These are phyloP conservation scores for Psilocybe mexicana DNA, from an alignment of 1,284 basidiomycete genomes.

Conservation along the genomic window DNA sequence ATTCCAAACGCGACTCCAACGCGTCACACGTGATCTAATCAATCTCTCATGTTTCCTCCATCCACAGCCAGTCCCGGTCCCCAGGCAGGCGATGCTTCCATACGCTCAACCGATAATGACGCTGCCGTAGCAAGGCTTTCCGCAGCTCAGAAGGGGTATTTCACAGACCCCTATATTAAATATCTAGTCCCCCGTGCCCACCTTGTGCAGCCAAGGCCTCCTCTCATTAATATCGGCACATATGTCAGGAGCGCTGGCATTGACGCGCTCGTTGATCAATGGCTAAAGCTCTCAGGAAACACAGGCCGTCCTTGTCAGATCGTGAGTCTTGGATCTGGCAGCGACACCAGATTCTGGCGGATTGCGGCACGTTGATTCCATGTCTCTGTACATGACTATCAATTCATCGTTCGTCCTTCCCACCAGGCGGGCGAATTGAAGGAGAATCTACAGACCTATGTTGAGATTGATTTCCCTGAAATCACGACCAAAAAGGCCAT, in stretches of 20 bases:
- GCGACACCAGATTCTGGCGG: slow-evolving; percentile 93
- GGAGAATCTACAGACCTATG: slow-evolving; percentile 58
- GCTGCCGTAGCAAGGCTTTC: slow-evolving; percentile 68
- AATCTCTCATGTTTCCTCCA: slow-evolving; percentile 19
- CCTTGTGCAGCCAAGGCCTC: slow-evolving; percentile 67
- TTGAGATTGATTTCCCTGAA: slow-evolving; percentile 92
- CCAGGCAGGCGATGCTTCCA: slow-evolving; percentile 35
- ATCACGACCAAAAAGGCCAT: slow-evolving; percentile 83
- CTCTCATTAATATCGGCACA: slow-evolving; percentile 95
- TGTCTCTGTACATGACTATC: slow-evolving; percentile 14
- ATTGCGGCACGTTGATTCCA: slow-evolving; percentile 63
- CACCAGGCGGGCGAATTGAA: slow-evolving; percentile 54
- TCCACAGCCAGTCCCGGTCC: slow-evolving; percentile 1
- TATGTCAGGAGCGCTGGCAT: slow-evolving; percentile 83
- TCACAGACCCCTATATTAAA: slow-evolving; percentile 71
- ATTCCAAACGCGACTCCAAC: background rate
- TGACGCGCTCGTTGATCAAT: slow-evolving; percentile 77
- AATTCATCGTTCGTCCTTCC: slow-evolving; percentile 19
- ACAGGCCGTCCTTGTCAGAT: slow-evolving; percentile 67
- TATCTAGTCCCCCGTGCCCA: slow-evolving; percentile 66
- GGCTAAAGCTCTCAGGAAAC: slow-evolving; percentile 50
- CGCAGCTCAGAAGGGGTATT: slow-evolving; percentile 75
- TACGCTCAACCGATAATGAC: slow-evolving; percentile 46
- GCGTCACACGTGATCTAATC: background rate
- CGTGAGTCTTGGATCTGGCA: slow-evolving; percentile 88